Evolutionary conservation across 768 basidiomycete species (phyloP), one percentile per base, ranked within the genome.

Genomic region (Pulveroboletus sp.): DNA sequence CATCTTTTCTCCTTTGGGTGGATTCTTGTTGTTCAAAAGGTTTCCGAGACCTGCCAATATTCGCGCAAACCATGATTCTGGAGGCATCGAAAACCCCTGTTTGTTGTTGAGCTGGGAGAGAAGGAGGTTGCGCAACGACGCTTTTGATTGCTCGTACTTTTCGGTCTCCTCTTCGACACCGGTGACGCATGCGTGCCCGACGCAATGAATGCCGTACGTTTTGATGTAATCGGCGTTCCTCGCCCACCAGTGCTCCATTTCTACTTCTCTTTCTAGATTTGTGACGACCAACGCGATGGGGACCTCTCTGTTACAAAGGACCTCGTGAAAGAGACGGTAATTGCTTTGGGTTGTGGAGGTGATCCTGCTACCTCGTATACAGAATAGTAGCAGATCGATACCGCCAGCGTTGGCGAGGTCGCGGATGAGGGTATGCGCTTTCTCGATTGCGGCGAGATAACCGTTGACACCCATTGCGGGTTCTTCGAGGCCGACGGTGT

Each of bases 121-220:
- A 21, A 62, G 46, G 39, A 67, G 63, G 19, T 14, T 21, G 17
- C 47, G 52, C 29, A 72, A 43, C 37, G 57, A 56, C 21, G 43
- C 43, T 41, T 42, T 65, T 24, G 73, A 75, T 48, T 69, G 57
- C 6, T 53, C 41, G 39, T 70, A 74, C 48, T 72, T 74, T 12
- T 56, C 56, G 13, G 62, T 61, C 39, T 55, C 64, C 40, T 55
- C 61, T 47, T 65, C 65, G 2, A 60, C 63, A 3, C 72, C 70
- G 2, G 74, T 75, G 49, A 76, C 62, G 47, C 76, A 76, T 7
- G 72, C 75, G 10, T 72, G 67, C 1, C 68, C 72, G 19, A 55
- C 52, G 19, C 69, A 56, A 27, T 56, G 32, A 23, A 66, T 68
- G 17, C 64, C 59, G 42, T 58, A 66, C 51, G 3, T 41, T 29